A percentile compares a stretch with the other conserved stretches of the same genome.
phyloP scores from a whole-genome alignment of 176 grass and related monocot species.

The Carex cristatella region DNA sequence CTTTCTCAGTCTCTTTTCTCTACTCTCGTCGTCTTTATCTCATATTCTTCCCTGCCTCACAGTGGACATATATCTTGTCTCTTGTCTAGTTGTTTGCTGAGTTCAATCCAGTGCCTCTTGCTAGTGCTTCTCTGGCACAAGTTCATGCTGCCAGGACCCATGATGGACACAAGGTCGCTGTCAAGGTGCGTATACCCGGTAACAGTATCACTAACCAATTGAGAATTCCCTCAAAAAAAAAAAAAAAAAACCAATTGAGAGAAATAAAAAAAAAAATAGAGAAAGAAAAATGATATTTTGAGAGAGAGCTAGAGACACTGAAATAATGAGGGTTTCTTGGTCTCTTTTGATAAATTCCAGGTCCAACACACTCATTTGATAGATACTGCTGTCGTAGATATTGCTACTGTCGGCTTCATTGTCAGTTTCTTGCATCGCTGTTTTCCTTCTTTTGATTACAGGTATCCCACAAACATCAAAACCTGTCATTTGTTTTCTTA shows the following conservation, averaged over 20 bases:
- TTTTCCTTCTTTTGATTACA: constrained; percentile 95
- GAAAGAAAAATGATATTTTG: neutral
- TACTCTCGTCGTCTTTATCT: neutral
- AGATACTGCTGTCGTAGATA: constrained; percentile 75
- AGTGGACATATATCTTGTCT: neutral
- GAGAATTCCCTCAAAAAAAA: too few species aligned
- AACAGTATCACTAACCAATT: neutral
- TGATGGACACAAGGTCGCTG: constrained; percentile 80
- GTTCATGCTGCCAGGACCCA: constrained; percentile 88
- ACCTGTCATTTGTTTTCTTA: neutral
- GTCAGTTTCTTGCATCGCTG: constrained; percentile 72
- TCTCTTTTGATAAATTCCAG: constrained; percentile 35
- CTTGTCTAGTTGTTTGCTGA: constrained; percentile 66
- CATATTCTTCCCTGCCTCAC: neutral
- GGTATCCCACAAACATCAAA: constrained; percentile 38
- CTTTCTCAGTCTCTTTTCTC: neutral
- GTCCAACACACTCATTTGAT: constrained; percentile 79
- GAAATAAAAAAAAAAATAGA: neutral
- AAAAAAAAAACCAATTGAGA: neutral
- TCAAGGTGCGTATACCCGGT: constrained; percentile 45
- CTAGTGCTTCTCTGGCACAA: constrained; percentile 98
- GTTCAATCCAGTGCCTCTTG: constrained; percentile 82
- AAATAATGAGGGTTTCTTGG: neutral
- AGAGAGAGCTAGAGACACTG: neutral
- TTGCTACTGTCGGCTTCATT: constrained; percentile 77